Evolutionary conservation across 1,139 yeast species (phyloP).

Genomic region (Pichia sp.): DNA sequence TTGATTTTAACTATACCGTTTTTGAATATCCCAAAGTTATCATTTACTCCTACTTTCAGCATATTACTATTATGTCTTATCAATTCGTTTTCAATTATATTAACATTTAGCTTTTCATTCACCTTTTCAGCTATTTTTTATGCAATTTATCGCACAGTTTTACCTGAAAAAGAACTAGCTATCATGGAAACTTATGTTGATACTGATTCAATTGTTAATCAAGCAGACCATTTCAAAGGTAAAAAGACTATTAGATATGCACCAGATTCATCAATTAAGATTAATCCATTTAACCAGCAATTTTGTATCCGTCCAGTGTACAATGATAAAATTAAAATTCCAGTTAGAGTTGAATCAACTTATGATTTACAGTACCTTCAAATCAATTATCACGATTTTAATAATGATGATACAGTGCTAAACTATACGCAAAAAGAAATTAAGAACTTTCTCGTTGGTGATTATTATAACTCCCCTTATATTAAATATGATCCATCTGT

Average conservation of each 20-base stretch:
- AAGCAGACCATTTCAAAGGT: constrained; percentile 76
- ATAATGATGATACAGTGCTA: constrained; percentile 41
- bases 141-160: constrained; percentile 40
- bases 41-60: constrained; percentile 41
- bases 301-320: constrained; percentile 51
- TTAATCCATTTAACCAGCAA: constrained; percentile 68
- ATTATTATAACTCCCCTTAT: constrained; percentile 32
- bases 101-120: constrained; percentile 37
- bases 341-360: constrained; percentile 78
- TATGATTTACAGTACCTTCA: constrained; percentile 65
- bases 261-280: constrained; percentile 83
- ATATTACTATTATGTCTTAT: constrained; percentile 38
- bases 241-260: constrained; percentile 77
- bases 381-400: constrained; percentile 55
- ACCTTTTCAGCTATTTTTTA: constrained; percentile 35
- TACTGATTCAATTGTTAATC: constrained; percentile 44
- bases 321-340: constrained; percentile 41
- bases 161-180: constrained; percentile 58
- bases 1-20: constrained; percentile 66
- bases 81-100: constrained; percentile 37
- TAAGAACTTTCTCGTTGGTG: constrained; percentile 37
- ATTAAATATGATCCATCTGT: constrained; percentile 29
- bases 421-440: constrained; percentile 58
- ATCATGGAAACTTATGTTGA: constrained; percentile 53
- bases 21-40: constrained; percentile 55